Evolutionary conservation across 345 rosid genomes (phyloP), one percentile per base, ranked within the genome.

Genomic region (Gynandropsis gynandra): DNA sequence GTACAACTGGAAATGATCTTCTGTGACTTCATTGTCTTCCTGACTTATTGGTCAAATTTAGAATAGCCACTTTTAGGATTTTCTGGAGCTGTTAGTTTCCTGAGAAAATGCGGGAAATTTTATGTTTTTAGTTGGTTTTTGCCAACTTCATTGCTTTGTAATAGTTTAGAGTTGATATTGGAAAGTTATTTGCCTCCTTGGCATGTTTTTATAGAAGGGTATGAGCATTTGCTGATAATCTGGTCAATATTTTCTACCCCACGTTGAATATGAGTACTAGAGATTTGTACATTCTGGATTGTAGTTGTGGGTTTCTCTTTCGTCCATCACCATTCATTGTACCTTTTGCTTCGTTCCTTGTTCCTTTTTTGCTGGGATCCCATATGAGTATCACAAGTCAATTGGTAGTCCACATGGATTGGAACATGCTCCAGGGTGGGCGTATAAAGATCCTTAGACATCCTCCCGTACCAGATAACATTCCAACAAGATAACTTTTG

Each of bases 131-230:
- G 29, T 36, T 3, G 17, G 42, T 54, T 17, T 42, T 16, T 9
- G n/a, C n/a, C 10, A 9, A n/a, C 40, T 36, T 36, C 40, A 36
- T 36, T 36, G 4, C 4, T 59, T 38, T 10, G 7, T 37, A 33
- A 27, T 9, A 32, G 29, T 48, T 54, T 63, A 32, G 45, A 63
- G 61, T 10, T 64, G 35, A 56, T 33, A 48, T 17, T 49, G 0
- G 50, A 34, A 34, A 49, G 12, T 47, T 36, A 38, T 24, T 24
- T 19, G 53, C 0, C 29, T 50, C 50, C 1, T 29, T 44, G 59
- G 38, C 29, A 18, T 27, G 51, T 4, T 8, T 58, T 11, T 16
- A 35, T 36, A 9, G 27, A 20, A 44, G 36, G 9, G 1, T 37
- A 35, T 27, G 18, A 9, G 36, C 27, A 49, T 39, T 27, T 57